Conservation (phyloP, 2,329 filamentous ascomycete species). For the Exophiala mesophila region DNA sequence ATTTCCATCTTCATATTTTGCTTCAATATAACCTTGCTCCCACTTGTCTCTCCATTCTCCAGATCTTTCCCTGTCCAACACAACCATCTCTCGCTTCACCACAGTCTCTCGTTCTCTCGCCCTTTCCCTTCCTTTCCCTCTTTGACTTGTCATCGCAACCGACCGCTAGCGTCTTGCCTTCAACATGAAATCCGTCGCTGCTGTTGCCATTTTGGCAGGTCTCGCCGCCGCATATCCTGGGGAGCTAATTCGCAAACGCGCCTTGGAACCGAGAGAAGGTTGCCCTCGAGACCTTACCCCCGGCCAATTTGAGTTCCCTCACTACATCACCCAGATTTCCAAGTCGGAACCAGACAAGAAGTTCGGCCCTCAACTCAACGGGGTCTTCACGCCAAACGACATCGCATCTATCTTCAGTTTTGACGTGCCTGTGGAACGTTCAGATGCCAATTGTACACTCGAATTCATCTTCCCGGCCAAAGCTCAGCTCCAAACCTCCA, state of each 20-base stretch:
- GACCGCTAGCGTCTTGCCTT: conserved; percentile 6
- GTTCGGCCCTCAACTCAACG: conserved; percentile 52
- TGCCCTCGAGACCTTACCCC: conserved; percentile 44
- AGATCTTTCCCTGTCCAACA: conserved; percentile 4
- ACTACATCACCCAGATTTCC: conserved; percentile 59
- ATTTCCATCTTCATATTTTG: neutral
- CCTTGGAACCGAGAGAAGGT: conserved; percentile 33
- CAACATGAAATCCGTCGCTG: conserved; percentile 38
- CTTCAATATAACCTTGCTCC: conserved; percentile 1
- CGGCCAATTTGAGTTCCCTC: conserved; percentile 52
- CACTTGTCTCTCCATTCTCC: neutral
- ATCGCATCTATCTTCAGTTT: conserved; percentile 64
- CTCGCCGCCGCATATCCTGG: conserved; percentile 40
- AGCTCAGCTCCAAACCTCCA: conserved; percentile 55
- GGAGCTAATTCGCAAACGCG: conserved; percentile 40
- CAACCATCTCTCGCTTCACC: conserved; percentile 17
- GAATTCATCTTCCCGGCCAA: conserved; percentile 61
- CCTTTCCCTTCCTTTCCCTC: neutral
- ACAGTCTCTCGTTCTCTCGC: neutral
- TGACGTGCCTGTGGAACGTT: conserved; percentile 52
- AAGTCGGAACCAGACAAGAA: conserved; percentile 48
- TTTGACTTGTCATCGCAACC: too few species aligned
- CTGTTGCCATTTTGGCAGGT: conserved; percentile 36
- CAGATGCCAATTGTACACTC: conserved; percentile 57
- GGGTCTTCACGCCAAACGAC: conserved; percentile 48